Conservation (phyloP, 192 early-diverging fungal species). For the Dissophora globulifera region DNA sequence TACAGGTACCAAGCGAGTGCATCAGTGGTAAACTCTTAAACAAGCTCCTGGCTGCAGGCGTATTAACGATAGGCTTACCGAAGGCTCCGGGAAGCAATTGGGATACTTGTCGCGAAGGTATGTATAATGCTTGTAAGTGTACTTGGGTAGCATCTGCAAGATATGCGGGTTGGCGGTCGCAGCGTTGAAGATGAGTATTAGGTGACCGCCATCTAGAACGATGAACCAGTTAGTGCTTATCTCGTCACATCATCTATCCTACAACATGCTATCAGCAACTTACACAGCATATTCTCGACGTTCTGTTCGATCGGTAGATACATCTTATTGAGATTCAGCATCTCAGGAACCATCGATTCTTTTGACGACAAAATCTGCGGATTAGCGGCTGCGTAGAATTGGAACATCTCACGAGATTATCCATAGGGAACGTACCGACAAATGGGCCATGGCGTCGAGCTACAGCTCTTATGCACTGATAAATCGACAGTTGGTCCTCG, state of each 20-base stretch:
- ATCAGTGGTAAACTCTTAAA: too few species aligned
- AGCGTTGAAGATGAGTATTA: slow-evolving; percentile 86
- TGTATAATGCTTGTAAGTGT: slow-evolving; percentile 75
- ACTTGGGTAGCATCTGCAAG: slow-evolving; percentile 73
- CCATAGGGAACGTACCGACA: slow-evolving; percentile 48
- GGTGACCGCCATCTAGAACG: slow-evolving; percentile 76
- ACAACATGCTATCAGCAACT: slow-evolving; percentile 10
- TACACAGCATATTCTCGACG: slow-evolving; percentile 73
- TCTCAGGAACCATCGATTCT: slow-evolving; percentile 60
- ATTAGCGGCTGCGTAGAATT: too few species aligned
- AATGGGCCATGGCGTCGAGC: slow-evolving; percentile 69
- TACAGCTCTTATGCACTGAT: slow-evolving; percentile 70
- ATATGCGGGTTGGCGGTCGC: slow-evolving; percentile 58
- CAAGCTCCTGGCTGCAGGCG: too few species aligned
- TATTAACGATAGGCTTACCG: slow-evolving; percentile 32
- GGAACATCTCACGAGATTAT: too few species aligned
- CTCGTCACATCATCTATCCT: too few species aligned
- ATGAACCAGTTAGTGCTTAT: too few species aligned
- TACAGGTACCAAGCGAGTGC: background rate
- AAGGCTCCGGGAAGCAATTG: slow-evolving; percentile 70
- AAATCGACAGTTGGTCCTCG: slow-evolving; percentile 76
- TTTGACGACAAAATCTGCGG: background rate
- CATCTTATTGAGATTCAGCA: slow-evolving; percentile 72
- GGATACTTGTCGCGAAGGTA: slow-evolving; percentile 82
- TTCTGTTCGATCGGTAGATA: slow-evolving; percentile 78